These are phyloP conservation scores for Basipetospora sp. DNA, from an alignment of 2,329 filamentous ascomycete species.

Conservation along the genomic window DNA sequence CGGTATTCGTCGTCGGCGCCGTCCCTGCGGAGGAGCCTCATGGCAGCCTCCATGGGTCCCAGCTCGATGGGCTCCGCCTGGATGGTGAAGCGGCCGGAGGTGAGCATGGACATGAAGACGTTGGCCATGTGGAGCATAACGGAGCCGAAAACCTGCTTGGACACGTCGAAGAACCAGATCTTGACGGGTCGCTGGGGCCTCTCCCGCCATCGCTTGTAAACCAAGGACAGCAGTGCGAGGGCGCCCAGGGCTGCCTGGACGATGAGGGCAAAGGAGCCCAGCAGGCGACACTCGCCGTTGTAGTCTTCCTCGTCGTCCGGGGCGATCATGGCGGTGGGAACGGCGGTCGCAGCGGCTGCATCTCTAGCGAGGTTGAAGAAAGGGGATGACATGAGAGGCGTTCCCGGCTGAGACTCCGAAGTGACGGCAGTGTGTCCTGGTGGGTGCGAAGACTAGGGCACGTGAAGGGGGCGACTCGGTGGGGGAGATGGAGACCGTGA, in stretches of 20 bases:
- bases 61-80: conserved; percentile 35
- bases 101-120: conserved; percentile 90
- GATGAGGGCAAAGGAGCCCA: conserved; percentile 80
- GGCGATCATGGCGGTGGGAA: conserved; percentile 14
- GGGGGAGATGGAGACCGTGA: too few relatives aligned
- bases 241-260: conserved; percentile 77
- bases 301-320: conserved; percentile 30
- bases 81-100: conserved; percentile 66
- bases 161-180: conserved; percentile 96
- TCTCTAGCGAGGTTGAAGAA: conserved; percentile 6
- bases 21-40: conserved; percentile 27
- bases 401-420: too few relatives aligned
- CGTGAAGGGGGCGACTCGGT: too few relatives aligned
- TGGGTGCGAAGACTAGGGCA: too few relatives aligned
- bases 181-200: conserved; percentile 80
- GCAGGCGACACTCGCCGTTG: conserved; percentile 63
- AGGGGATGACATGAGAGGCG: conserved; percentile 5
- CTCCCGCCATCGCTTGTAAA: conserved; percentile 88
- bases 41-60: conserved; percentile 19
- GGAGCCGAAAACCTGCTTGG: conserved; percentile 92
- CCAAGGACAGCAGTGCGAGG: conserved; percentile 69
- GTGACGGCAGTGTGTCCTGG: too few relatives aligned
- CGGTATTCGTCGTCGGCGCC: conserved; percentile 39
- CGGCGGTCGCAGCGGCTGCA: conserved; percentile 14
- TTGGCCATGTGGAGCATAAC: conserved; percentile 85